Base-by-base conservation (phyloP, 2,329 filamentous ascomycete species). In the Colletotrichum sp. region DNA sequence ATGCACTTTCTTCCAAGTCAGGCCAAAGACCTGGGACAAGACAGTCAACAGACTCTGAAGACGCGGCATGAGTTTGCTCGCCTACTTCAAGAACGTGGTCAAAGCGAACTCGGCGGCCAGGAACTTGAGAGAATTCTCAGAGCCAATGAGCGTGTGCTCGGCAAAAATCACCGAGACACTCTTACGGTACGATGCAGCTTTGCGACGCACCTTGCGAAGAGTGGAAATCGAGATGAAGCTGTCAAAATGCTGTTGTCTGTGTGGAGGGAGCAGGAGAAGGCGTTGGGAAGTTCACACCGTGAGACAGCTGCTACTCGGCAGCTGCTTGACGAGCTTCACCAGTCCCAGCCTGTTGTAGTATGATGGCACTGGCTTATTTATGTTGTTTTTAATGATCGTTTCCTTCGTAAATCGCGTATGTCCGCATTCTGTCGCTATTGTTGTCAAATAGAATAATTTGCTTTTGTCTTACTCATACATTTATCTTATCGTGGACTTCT, bases 181-280 rank as follows among this genome's bases (percentile, higher is more conserved):
- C 38, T 48, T n/a, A 48, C 38, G 38, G 38, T 48, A n/a, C 38
- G 38, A 48, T 48, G 38, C 38, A 48, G 38, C 38, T 48, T 48
- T 48, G 38, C 18, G 18, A 48, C 8, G 18, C 38, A 48, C 38
- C 38, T 48, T 48, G 38, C 38, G 16, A 48, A 48, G 18, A 48
- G 0, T 48, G 38, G 38, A 1, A 48, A n/a, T n/a, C 0, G 9
- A 1, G 38, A 48, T 0, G 38, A 48, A 48, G 38, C 38, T 0
- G 1, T 48, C 38, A 48, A n/a, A n/a, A 48, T 48, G 38, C 9
- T 48, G 8, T 48, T 6, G 0, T 48, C 38, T 12, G 38, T 48
- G 38, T 1, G 5, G 38, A 48, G 18, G 38, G 38, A 48, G 38
- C 38, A 48, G 18, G 38, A 48, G 1, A 48, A n/a, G 9, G 38